Percentiles rank a stretch among this genome's conserved stretches.
Conservation (phyloP, 805 yeast genomes). For the Lipomyces japonicus region DNA sequence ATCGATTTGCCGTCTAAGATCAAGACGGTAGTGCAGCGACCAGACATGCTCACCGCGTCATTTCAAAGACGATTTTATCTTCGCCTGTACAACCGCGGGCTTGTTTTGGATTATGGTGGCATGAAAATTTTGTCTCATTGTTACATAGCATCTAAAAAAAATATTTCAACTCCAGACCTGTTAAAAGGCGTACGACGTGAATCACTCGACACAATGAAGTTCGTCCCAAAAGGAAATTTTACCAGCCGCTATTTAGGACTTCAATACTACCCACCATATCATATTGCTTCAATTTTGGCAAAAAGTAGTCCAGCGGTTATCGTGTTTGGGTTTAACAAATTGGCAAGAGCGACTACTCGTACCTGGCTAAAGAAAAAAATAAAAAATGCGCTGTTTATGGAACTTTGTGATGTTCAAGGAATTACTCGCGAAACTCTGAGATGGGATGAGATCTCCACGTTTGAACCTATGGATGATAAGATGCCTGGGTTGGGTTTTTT, state of each 20-base stretch:
- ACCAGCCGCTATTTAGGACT: not conserved
- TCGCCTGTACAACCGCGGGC: slow-evolving; percentile 7
- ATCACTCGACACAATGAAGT: no score
- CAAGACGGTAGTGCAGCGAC: slow-evolving; percentile 3
- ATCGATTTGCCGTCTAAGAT: slow-evolving; percentile 7
- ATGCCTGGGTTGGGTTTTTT: slow-evolving; percentile 8
- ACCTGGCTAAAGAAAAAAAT: slow-evolving; percentile 10
- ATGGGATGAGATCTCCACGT: slow-evolving; percentile 16
- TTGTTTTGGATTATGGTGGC: slow-evolving; percentile 1
- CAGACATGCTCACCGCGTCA: slow-evolving; percentile 11
- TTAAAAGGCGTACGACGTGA: no score
- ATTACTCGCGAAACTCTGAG: slow-evolving; percentile 17
- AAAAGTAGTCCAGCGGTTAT: slow-evolving; percentile 19
- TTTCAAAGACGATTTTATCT: slow-evolving; percentile 13
- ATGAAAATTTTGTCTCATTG: slow-evolving; percentile 2
- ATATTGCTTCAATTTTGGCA: slow-evolving; percentile 2
- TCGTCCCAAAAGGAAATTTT: not conserved
- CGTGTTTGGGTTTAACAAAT: slow-evolving; percentile 8
- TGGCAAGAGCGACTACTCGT: no score
- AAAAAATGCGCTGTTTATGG: slow-evolving; percentile 10
- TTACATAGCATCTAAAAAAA: slow-evolving; percentile 8
- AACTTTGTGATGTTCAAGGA: slow-evolving; percentile 12
- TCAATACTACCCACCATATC: slow-evolving; percentile 16
- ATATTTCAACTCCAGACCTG: not conserved
- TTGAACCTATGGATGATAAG: slow-evolving; percentile 12